Base-by-base conservation (phyloP, 23 red algal species). In the Gracilaria domingensis region DNA sequence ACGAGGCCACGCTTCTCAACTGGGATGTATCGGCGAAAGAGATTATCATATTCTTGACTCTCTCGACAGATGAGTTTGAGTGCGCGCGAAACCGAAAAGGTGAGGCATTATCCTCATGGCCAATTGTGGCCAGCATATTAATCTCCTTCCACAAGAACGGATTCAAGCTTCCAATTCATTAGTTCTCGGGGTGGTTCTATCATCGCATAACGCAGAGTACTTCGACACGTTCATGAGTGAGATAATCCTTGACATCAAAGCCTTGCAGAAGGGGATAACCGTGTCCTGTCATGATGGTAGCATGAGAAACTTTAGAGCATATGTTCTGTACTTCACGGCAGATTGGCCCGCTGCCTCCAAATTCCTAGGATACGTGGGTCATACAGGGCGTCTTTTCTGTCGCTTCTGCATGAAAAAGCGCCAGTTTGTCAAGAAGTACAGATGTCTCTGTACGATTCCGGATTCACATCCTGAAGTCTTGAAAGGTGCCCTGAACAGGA, bases 201-300 rank as follows among this genome's bases (percentile, higher is more conserved):
- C 71, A 75, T 28, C n/a, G 45, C 35, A 21, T 9, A n/a, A n/a
- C n/a, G n/a, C 76, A 0, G 76, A 80, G 12, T 34, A 60, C 76
- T 80, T 80, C 23, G 76, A 80, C 45, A 80, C 49, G 4, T 80
- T 80, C 76, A 55, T 80, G 47, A 20, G 32, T 12, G 49, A 55
- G 0, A 25, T 80, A 11, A 56, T 80, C 7, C 1, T 36, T 6
- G 76, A 80, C 58, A 2, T 80, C 49, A 80, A 80, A 60, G 58
- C 18, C 0, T 57, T 54, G n/a, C 20, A 80, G 20, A 80, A 37
- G 8, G 76, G 76, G 0, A 80, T 80, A 8, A 2, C 47, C 0
- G 33, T 60, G 2, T 4, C 32, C 0, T 80, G 48, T 32, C 28
- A 28, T 12, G 76, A 80, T 17, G 48, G 76, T 9, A 57, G n/a